phyloP scores from a whole-genome alignment of 2,329 filamentous ascomycete species.

The Podosphaera fusca region DNA sequence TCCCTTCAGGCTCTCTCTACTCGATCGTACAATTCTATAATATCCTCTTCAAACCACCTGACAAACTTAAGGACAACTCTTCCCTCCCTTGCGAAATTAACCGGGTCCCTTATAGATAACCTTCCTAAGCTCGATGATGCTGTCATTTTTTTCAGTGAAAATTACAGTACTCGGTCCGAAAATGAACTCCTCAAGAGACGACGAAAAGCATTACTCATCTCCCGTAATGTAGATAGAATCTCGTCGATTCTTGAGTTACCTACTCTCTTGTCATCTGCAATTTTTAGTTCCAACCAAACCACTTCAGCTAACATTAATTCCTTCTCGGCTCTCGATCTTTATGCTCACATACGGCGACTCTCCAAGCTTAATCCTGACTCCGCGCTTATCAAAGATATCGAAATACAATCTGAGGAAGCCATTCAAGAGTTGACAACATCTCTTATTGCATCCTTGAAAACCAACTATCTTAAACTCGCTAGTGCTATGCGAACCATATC shows the following conservation, averaged over 20 bases:
- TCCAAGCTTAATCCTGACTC: constrained; percentile 65
- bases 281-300: constrained; percentile 26
- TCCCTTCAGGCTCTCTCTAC: constrained; percentile 76
- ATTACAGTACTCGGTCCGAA: constrained; percentile 53
- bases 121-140: constrained; percentile 62
- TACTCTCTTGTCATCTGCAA: constrained; percentile 58
- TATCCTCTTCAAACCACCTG: constrained; percentile 58
- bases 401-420: constrained; percentile 56
- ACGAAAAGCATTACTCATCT: constrained; percentile 57
- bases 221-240: constrained; percentile 70
- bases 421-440: constrained; percentile 78
- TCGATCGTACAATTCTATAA: constrained; percentile 65
- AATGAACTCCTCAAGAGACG: constrained; percentile 47
- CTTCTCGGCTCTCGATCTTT: constrained; percentile 70
- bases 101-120: constrained; percentile 41
- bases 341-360: constrained; percentile 78
- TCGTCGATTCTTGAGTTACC: constrained; percentile 83
- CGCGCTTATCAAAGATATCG: constrained; percentile 47
- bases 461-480: constrained; percentile 64
- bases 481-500: constrained; percentile 76
- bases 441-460: constrained; percentile 54
- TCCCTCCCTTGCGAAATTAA: constrained; percentile 42
- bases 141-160: constrained; percentile 58
- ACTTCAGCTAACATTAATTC: constrained; percentile 38
- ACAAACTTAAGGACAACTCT: constrained; percentile 48